phyloP scores from a whole-genome alignment of 2,329 filamentous ascomycete species.

The Beauveria sp. region DNA sequence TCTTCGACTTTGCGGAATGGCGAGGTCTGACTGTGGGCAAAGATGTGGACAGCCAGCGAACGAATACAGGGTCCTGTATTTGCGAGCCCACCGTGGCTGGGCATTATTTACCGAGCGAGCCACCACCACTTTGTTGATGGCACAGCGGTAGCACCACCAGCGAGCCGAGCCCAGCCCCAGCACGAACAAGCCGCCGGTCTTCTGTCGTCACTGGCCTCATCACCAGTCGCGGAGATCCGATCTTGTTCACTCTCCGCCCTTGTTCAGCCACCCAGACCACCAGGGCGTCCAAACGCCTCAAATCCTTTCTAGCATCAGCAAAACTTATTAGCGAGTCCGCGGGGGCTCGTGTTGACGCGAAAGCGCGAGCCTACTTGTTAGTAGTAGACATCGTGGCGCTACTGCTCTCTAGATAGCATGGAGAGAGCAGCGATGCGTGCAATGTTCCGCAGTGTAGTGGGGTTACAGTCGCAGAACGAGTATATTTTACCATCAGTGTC shows the following conservation, averaged over 20 bases:
- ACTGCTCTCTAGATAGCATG: neutral
- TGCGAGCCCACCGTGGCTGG: neutral
- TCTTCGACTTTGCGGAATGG: neutral
- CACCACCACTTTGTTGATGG: neutral
- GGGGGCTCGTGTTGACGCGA: neutral
- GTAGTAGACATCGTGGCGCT: neutral
- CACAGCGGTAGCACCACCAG: neutral
- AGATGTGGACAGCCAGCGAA: neutral
- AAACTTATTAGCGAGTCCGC: neutral
- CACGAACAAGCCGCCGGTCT: neutral
- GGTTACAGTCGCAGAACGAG: neutral
- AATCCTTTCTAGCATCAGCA: neutral
- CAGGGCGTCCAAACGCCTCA: neutral
- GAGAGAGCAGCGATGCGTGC: neutral
- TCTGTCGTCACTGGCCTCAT: constrained; percentile 7
- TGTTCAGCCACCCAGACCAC: neutral
- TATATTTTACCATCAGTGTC: neutral
- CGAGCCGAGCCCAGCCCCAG: neutral
- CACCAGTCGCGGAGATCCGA: constrained; percentile 11
- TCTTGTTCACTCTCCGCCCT: neutral
- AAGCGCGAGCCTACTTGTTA: neutral
- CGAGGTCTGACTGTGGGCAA: neutral
- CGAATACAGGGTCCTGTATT: neutral
- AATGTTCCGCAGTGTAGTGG: neutral
- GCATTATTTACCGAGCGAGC: neutral